A percentile compares a stretch with the other conserved stretches of the same genome.
Conservation (phyloP, 805 yeast species). For the Cyberlindnera suaveolens region DNA sequence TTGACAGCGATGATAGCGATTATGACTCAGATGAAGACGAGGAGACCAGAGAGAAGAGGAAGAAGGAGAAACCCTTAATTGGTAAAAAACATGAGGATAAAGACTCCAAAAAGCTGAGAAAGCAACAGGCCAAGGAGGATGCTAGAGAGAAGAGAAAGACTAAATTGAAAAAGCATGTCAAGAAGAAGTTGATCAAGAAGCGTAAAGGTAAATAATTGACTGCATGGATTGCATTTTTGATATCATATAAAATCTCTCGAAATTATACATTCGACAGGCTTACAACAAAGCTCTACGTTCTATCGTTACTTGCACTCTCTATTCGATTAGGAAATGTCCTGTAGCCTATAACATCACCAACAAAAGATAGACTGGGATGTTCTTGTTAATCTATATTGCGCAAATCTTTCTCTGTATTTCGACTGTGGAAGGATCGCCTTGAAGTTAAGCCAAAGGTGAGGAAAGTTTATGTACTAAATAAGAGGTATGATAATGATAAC, state of each 20-base stretch:
- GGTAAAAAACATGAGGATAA: conserved; percentile 81
- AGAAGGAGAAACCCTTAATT: conserved; percentile 36
- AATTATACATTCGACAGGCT: not conserved
- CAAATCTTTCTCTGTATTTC: no score
- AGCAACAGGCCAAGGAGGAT: conserved; percentile 69
- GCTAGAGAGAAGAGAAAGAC: conserved; percentile 74
- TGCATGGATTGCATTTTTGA: not conserved
- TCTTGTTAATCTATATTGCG: no score
- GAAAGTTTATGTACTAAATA: no score
- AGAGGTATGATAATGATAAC: no score
- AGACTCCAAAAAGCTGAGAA: conserved; percentile 68
- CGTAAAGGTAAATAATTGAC: conserved; percentile 25
- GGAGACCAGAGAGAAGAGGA: conserved; percentile 28
- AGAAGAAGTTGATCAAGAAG: conserved; percentile 67
- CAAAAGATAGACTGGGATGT: no score
- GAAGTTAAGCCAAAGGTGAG: no score
- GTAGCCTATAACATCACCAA: no score
- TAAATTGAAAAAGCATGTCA: conserved; percentile 77
- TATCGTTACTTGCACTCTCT: no score
- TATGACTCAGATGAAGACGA: conserved; percentile 29
- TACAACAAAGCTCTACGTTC: no score
- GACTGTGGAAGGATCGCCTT: no score
- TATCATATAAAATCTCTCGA: not conserved
- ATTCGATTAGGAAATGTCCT: no score
- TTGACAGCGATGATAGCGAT: conserved; percentile 26